These are phyloP conservation scores for Russula sp. DNA, from an alignment of 768 basidiomycete genomes.

Conservation along the genomic window DNA sequence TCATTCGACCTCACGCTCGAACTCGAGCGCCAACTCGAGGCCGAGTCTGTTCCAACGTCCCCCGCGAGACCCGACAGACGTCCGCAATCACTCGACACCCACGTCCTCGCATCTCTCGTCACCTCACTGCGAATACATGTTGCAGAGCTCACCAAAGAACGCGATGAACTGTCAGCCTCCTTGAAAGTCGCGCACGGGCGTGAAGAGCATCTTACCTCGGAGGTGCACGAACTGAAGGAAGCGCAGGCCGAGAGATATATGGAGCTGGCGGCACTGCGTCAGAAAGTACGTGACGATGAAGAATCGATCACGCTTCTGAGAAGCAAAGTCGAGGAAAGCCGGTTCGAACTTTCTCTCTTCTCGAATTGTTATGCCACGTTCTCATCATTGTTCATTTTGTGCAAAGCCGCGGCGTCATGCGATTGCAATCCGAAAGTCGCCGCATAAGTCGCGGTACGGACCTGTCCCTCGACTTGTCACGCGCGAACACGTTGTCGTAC, in stretches of 20 bases:
- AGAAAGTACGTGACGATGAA: constrained; percentile 59
- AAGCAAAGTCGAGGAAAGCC: constrained; percentile 84
- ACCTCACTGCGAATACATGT: constrained; percentile 68
- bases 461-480: constrained; percentile 53
- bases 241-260: constrained; percentile 45
- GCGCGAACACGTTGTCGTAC: constrained; percentile 43
- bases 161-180: constrained; percentile 59
- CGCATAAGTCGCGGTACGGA: constrained; percentile 53
- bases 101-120: constrained; percentile 73
- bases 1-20: constrained; percentile 73
- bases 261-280: constrained; percentile 32
- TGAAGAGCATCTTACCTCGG: constrained; percentile 61
- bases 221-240: constrained; percentile 61
- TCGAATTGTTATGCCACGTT: constrained; percentile 1
- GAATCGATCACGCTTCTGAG: constrained; percentile 72
- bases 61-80: constrained; percentile 36
- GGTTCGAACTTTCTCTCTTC: constrained; percentile 44
- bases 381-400: constrained; percentile 13
- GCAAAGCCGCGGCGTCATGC: constrained; percentile 81
- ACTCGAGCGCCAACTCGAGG: constrained; percentile 70
- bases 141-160: constrained; percentile 62
- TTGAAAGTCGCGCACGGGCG: constrained; percentile 50
- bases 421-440: constrained; percentile 73
- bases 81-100: constrained; percentile 62
- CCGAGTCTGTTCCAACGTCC: constrained; percentile 55